Evolutionary conservation across 2,329 filamentous ascomycete genomes (phyloP).

Genomic region (Penicillium expansum): DNA sequence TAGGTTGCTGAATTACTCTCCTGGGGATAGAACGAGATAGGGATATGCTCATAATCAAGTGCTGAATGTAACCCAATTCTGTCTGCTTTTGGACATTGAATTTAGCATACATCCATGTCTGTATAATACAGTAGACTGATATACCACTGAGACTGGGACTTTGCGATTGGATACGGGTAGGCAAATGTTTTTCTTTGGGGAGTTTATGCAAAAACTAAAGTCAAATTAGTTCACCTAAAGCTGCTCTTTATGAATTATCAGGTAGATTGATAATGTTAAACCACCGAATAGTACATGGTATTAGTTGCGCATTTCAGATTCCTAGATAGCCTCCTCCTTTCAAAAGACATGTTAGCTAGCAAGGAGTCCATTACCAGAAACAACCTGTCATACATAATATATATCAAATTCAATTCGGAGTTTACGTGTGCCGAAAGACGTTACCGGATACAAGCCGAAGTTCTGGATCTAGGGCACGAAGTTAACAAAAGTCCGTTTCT

Average conservation of each 20-base stretch:
- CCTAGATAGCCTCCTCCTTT: not conserved
- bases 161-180: not conserved
- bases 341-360: not conserved
- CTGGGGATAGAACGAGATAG: no score
- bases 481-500: not conserved
- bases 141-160: no score
- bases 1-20: not conserved
- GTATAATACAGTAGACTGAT: not conserved
- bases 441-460: not conserved
- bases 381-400: not conserved
- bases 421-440: not conserved
- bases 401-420: not conserved
- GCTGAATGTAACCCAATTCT: not conserved
- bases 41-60: not conserved
- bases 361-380: not conserved
- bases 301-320: not conserved
- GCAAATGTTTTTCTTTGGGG: no score
- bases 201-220: no score
- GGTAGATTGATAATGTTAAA: not conserved
- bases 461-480: not conserved
- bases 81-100: not conserved
- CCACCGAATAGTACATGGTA: not conserved
- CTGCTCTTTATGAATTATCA: not conserved
- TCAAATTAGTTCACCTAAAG: not conserved
- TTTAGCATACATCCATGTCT: not conserved